Conservation (phyloP, 331 rosid genomes). For the Cydonia oblonga region DNA sequence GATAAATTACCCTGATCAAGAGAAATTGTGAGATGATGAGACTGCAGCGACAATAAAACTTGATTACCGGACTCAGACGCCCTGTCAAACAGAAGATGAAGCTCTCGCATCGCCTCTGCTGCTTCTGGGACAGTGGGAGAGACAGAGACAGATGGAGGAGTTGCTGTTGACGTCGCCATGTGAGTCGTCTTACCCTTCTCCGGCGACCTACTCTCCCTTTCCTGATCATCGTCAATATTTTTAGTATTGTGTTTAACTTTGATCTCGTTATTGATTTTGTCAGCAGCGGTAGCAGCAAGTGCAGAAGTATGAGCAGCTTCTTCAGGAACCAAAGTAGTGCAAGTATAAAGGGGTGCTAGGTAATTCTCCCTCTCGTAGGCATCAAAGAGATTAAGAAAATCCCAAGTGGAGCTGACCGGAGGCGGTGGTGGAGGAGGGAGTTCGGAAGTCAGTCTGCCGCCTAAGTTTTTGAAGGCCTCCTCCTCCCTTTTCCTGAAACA, state of each 20-base stretch:
- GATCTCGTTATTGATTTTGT: background rate
- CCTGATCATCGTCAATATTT: conserved; percentile 7
- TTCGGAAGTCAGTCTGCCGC: conserved; percentile 2
- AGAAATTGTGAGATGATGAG: conserved; percentile 30
- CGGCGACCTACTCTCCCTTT: background rate
- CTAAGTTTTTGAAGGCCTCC: background rate
- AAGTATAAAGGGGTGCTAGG: background rate
- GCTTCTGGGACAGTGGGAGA: background rate
- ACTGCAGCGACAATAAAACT: conserved; percentile 39
- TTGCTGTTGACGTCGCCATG: background rate
- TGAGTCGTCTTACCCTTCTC: conserved; percentile 13
- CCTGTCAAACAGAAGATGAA: conserved; percentile 43
- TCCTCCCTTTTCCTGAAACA: background rate
- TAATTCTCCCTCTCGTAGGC: conserved; percentile 48
- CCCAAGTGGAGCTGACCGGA: conserved; percentile 57
- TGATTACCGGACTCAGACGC: conserved; percentile 60
- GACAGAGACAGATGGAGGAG: background rate
- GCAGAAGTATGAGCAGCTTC: background rate
- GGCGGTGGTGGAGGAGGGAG: conserved; percentile 66
- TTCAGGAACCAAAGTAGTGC: background rate
- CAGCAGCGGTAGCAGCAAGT: background rate
- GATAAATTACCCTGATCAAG: conserved; percentile 29
- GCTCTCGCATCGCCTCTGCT: conserved; percentile 41
- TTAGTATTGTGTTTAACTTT: background rate
- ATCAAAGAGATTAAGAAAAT: conserved; percentile 67